Percentiles rank a stretch among this genome's conserved stretches.
Evolutionary conservation across 306 rosid species (phyloP).

Genomic region (Potentilla sterilis): DNA sequence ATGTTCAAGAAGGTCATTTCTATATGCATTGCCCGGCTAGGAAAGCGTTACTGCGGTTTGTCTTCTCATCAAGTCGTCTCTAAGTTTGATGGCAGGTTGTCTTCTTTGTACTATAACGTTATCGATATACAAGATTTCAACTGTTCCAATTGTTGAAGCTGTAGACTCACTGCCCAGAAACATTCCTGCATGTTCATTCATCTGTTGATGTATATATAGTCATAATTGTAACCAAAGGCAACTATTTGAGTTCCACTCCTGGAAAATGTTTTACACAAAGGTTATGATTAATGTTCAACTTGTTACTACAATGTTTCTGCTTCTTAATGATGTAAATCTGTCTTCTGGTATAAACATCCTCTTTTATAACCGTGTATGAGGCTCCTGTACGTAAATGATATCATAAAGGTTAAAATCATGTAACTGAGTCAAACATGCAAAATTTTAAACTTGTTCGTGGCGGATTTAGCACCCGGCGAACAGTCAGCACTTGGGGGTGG

Average conservation of each 20-base stretch:
- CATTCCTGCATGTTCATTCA: background rate
- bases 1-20: conserved; percentile 81
- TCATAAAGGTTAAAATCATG: too few species aligned
- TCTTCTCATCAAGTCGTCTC: conserved; percentile 68
- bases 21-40: conserved; percentile 69
- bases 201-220: background rate
- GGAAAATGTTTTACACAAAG: background rate
- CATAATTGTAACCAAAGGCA: background rate
- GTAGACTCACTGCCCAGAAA: background rate
- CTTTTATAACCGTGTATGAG: too few species aligned
- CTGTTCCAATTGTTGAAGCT: conserved; percentile 52
- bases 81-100: conserved; percentile 70
- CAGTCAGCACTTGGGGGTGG: too few species aligned
- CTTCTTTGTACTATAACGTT: conserved; percentile 78
- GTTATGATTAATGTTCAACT: conserved; percentile 1
- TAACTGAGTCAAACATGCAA: background rate
- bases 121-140: conserved; percentile 37
- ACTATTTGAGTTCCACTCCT: background rate
- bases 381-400: too few species aligned
- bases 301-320: conserved; percentile 7
- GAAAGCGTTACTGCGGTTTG: conserved; percentile 71
- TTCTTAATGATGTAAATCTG: conserved; percentile 4
- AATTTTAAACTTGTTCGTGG: too few species aligned
- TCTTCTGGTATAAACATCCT: background rate
- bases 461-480: too few species aligned